Base-by-base conservation (phyloP, 2,329 filamentous ascomycete genomes). In the Aspergillus spinulosporus region DNA sequence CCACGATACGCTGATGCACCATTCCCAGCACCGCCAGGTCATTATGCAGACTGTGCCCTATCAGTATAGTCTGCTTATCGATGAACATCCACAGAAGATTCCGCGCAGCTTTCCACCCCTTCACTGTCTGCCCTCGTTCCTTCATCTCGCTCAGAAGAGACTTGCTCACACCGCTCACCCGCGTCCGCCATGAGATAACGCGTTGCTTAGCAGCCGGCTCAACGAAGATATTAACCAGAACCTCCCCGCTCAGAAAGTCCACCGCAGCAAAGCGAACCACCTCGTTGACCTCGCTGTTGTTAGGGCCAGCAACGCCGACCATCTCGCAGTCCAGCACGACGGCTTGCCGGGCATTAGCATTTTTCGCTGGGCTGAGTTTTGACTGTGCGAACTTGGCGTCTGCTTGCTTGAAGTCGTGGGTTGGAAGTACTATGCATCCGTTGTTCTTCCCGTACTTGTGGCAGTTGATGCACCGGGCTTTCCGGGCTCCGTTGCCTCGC, bases 301-400 rank as follows among this genome's bases (percentile, higher is more conserved):
- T 48, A 1, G 46, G 6, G 7, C 46, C 46, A 6, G 21, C 8
- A 0, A 48, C 15, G 8, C 46, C 46, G 32, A 48, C 32, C 46
- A 48, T 48, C n/a, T 48, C 46, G 15, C 46, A 48, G 14, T 48
- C 46, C 3, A 48, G 32, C 8, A 32, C 46, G 32, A 48, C n/a
- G 31, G 46, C 46, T 21, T 48, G 9, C n/a, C 31, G 46, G 5
- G 32, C 46, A 3, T 28, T 12, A 1, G 8, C 2, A 6, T 28
- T 48, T 14, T 9, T 12, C 3, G 6, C 8, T 4, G 45, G 45
- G 12, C 26, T 15, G 1, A 7, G 31, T 5, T 14, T 31, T 31
- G 32, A 37, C 7, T 48, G 14, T 1, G 6, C 2, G 1, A 48
- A 7, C 2, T 48, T 48, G 9, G 46, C 46, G 9, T 48, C 15